Conservation (phyloP, 2,329 filamentous ascomycete species). For the Xylariomycetidae sp. region DNA sequence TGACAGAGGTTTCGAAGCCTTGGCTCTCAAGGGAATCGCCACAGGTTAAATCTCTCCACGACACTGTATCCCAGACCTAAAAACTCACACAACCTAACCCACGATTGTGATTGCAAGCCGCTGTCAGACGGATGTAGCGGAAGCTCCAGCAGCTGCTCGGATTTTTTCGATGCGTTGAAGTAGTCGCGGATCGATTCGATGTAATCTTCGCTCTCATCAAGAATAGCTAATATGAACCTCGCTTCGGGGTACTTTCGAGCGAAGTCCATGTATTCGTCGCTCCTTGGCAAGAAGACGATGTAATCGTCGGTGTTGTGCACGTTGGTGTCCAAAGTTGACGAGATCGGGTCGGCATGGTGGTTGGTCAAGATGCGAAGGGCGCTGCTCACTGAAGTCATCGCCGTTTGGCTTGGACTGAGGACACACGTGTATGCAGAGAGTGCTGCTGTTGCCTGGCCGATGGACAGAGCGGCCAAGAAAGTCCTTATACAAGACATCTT, state of each 20-base stretch:
- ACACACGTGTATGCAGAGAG: no score
- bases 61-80: slow-evolving; percentile 22
- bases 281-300: no score
- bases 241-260: slow-evolving; percentile 13
- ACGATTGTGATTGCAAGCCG: slow-evolving; percentile 18
- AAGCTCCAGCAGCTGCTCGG: slow-evolving; percentile 14
- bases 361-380: background rate
- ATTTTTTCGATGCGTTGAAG: slow-evolving; percentile 8
- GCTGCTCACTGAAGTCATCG: no score
- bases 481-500: no score
- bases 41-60: slow-evolving; percentile 20
- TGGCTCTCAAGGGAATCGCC: slow-evolving; percentile 17
- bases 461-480: no score
- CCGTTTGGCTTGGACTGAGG: no score
- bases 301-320: no score
- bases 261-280: slow-evolving; percentile 16
- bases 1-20: background rate
- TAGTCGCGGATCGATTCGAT: slow-evolving; percentile 10
- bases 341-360: slow-evolving; percentile 3
- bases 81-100: slow-evolving; percentile 22
- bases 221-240: slow-evolving; percentile 16
- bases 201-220: slow-evolving; percentile 1
- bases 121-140: slow-evolving; percentile 13
- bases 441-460: no score
- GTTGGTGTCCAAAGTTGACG: no score